Base-by-base conservation (phyloP, 2,329 filamentous ascomycete genomes). In the Zarea fungicola region DNA sequence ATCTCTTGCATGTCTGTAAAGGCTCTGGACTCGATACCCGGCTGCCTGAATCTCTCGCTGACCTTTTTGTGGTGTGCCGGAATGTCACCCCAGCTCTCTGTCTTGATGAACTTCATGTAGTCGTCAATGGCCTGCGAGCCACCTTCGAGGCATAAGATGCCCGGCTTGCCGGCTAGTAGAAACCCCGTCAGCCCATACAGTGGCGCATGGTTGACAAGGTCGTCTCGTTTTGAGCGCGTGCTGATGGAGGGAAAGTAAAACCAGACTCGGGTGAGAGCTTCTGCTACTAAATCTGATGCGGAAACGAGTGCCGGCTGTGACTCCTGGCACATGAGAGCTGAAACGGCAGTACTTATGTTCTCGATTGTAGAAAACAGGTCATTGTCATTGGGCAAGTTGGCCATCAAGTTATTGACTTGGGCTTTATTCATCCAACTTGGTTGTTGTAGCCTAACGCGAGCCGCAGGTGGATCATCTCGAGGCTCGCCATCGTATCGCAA, bases 81-180 rank as follows among this genome's bases (percentile, higher is more conserved):
- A 6, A 83, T 82, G 59, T 83, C 79, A 0, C 77, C 74, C 80
- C 80, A 83, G 46, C 76, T 80, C 55, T 81, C 75, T 6, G 77
- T 82, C 62, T 81, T 81, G 64, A 83, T 82, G 49, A 77, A 81
- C 23, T 70, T 75, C 80, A 83, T 83, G 55, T 80, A 83, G 9
- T 71, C 72, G 49, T 83, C 78, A 2, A 83, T 71, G 22, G 66
- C 59, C 7, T 56, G 42, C 0, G 76, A 74, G 0, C 47, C 59
- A 8, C 76, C 76, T 57, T 80, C 76, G 0, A 79, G 62, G 45
- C 76, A 80, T 3, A 79, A 53, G 1, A 73, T 64, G 2, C 80
- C 80, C 0, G 80, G 80, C 52, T 83, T 83, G 0, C 80, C 80
- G 0, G 80, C 79, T 14, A 80, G 65, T 4, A 83, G 70, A 55